phyloP scores from a whole-genome alignment of 1,139 yeast genomes.

The Sugiyamaella castrensis region DNA sequence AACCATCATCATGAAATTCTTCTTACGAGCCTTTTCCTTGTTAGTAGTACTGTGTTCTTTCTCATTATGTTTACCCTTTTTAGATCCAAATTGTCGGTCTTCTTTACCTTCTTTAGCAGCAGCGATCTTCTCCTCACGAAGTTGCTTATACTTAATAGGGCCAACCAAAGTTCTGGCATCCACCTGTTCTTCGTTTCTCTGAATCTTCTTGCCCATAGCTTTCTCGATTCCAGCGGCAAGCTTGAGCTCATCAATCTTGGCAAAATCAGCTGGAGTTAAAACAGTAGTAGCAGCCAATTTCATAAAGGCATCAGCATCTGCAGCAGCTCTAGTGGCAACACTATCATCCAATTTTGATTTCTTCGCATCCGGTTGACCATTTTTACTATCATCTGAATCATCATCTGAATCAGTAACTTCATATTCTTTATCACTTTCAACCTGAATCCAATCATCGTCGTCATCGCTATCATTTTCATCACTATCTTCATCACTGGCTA shows the following conservation, averaged over 20 bases:
- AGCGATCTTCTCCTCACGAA: conserved; percentile 86
- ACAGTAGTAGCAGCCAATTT: conserved; percentile 62
- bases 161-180: conserved; percentile 82
- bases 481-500: conserved; percentile 53
- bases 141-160: conserved; percentile 76
- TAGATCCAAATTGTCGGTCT: conserved; percentile 87
- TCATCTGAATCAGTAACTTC: conserved; percentile 42
- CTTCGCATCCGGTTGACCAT: conserved; percentile 37
- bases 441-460: conserved; percentile 49
- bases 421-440: conserved; percentile 55
- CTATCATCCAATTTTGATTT: conserved; percentile 24
- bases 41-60: conserved; percentile 86
- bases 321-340: conserved; percentile 27
- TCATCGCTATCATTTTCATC: conserved; percentile 54
- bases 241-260: conserved; percentile 83
- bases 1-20: conserved; percentile 98
- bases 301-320: conserved; percentile 44
- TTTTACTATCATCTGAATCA: conserved; percentile 49
- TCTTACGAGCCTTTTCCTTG: conserved; percentile 93
- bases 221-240: conserved; percentile 82
- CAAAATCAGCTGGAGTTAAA: conserved; percentile 96
- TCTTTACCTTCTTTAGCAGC: conserved; percentile 87
- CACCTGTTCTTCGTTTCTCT: conserved; percentile 71
- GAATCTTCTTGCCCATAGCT: conserved; percentile 53
- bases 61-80: conserved; percentile 62